Evolutionary conservation across 371 early-diverging fungal species (phyloP).

Genomic region (Fennellomyces sp.): DNA sequence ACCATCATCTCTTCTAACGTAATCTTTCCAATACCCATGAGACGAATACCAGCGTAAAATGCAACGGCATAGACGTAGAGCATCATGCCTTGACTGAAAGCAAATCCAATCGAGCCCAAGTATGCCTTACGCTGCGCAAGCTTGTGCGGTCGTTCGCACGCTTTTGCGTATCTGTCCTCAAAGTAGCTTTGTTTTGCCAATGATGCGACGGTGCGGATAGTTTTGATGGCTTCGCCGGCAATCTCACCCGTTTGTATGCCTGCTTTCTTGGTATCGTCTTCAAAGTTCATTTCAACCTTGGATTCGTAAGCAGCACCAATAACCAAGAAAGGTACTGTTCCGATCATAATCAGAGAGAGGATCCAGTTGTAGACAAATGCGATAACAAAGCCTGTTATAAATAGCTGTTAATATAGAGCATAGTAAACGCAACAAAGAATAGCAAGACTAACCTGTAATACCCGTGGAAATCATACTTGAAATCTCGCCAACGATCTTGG

Average conservation of each 20-base stretch:
- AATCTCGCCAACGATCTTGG: conserved; percentile 61
- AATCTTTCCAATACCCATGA: conserved; percentile 34
- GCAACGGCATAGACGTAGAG: conserved; percentile 59
- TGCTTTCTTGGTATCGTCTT: conserved; percentile 50
- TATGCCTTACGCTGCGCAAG: conserved; percentile 55
- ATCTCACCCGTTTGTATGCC: conserved; percentile 62
- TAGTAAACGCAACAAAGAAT: too few species aligned
- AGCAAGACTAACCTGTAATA: conserved; percentile 15
- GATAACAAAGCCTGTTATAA: conserved; percentile 17
- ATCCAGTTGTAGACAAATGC: conserved; percentile 49
- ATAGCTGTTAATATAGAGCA: too few species aligned
- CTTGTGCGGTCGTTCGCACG: conserved; percentile 66
- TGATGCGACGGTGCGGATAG: conserved; percentile 79
- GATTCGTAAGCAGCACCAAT: conserved; percentile 29
- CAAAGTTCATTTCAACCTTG: conserved; percentile 29
- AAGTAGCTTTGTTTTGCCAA: conserved; percentile 73
- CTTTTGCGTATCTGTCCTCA: conserved; percentile 51
- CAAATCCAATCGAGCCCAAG: conserved; percentile 62
- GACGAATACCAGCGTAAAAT: conserved; percentile 56
- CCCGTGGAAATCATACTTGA: conserved; percentile 48
- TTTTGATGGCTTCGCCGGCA: conserved; percentile 64
- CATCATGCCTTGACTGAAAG: conserved; percentile 57
- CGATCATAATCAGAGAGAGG: conserved; percentile 48
- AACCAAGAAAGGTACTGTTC: conserved; percentile 36
- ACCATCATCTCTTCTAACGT: conserved; percentile 49